Evolutionary conservation across 768 basidiomycete species (phyloP).

Genomic region (Grammothele lineata): DNA sequence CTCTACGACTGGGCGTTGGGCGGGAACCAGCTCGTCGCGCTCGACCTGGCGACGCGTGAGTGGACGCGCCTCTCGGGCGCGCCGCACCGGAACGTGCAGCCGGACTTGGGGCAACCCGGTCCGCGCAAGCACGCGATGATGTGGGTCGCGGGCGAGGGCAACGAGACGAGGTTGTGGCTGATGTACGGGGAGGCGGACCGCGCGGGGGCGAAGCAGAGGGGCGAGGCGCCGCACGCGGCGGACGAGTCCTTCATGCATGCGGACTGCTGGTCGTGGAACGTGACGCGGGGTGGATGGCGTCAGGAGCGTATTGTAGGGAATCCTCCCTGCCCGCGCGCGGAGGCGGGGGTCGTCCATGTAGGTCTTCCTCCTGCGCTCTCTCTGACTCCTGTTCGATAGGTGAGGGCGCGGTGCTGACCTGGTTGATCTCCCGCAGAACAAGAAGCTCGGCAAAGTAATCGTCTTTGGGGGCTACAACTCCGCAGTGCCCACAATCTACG

Average conservation of each 20-base stretch:
- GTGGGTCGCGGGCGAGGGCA: constrained; percentile 28
- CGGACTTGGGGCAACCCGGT: constrained; percentile 23
- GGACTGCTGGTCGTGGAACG: constrained; percentile 36
- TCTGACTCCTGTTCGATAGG: no score
- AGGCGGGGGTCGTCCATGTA: constrained; percentile 30
- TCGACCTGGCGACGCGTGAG: constrained; percentile 30
- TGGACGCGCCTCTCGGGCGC: constrained; percentile 29
- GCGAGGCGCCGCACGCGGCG: constrained; percentile 21
- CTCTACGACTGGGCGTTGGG: no score
- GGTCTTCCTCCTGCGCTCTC: no score
- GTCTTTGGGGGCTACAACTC: constrained; percentile 39
- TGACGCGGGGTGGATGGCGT: constrained; percentile 27
- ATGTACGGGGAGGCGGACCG: constrained; percentile 35
- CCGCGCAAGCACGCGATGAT: constrained; percentile 31
- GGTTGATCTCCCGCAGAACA: not conserved
- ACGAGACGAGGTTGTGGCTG: constrained; percentile 28
- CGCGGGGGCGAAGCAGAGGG: constrained; percentile 21
- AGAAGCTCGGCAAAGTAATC: constrained; percentile 12
- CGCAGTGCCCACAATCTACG: constrained; percentile 5
- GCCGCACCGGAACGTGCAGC: constrained; percentile 1
- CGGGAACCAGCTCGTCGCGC: constrained; percentile 36
- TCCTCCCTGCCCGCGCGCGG: constrained; percentile 30
- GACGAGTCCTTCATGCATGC: constrained; percentile 23
- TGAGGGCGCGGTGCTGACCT: no score
- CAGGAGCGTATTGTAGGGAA: constrained; percentile 32